These are phyloP conservation scores for Penicillium taxi DNA, from an alignment of 495 filamentous ascomycete genomes.

Conservation along the genomic window DNA sequence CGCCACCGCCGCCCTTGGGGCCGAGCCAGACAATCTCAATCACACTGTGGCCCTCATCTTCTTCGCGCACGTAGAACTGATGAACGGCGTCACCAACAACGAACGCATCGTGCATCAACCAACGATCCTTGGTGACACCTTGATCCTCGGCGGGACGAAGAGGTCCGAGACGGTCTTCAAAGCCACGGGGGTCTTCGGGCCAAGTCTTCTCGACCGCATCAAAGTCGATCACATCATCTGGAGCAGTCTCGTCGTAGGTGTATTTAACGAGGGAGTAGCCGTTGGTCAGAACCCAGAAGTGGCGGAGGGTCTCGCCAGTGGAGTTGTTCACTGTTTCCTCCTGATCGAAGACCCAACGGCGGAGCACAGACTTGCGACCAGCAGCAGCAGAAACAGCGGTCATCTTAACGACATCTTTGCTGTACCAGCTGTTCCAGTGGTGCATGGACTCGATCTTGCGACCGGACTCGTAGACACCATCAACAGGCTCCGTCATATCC, in stretches of 20 bases:
- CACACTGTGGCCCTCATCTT: slow-evolving; percentile 39
- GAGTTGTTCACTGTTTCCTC: slow-evolving; percentile 38
- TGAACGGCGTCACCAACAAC: slow-evolving; percentile 42
- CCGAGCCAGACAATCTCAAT: slow-evolving; percentile 47
- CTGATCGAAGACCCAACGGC: slow-evolving; percentile 52
- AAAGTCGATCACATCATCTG: slow-evolving; percentile 45
- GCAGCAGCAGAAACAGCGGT: slow-evolving; percentile 47
- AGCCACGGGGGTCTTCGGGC: slow-evolving; percentile 42
- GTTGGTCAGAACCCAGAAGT: slow-evolving; percentile 52
- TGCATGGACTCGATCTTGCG: slow-evolving; percentile 51
- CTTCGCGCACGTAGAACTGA: slow-evolving; percentile 41
- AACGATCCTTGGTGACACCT: slow-evolving; percentile 40
- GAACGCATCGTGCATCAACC: slow-evolving; percentile 35
- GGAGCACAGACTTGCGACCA: slow-evolving; percentile 52
- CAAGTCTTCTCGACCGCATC: slow-evolving; percentile 55
- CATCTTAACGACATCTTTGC: slow-evolving; percentile 52
- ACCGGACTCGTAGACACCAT: slow-evolving; percentile 58
- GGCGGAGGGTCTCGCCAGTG: slow-evolving; percentile 32
- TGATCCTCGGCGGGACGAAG: slow-evolving; percentile 39
- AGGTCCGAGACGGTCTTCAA: slow-evolving; percentile 45
- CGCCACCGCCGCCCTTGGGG: slow-evolving; percentile 37
- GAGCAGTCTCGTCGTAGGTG: slow-evolving; percentile 35
- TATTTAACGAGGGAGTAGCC: slow-evolving; percentile 56
- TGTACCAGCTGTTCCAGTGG: slow-evolving; percentile 55
- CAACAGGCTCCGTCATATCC: slow-evolving; percentile 51